These are phyloP conservation scores for Plicaturopsis crispa DNA, from an alignment of 768 basidiomycete genomes.

Conservation along the genomic window DNA sequence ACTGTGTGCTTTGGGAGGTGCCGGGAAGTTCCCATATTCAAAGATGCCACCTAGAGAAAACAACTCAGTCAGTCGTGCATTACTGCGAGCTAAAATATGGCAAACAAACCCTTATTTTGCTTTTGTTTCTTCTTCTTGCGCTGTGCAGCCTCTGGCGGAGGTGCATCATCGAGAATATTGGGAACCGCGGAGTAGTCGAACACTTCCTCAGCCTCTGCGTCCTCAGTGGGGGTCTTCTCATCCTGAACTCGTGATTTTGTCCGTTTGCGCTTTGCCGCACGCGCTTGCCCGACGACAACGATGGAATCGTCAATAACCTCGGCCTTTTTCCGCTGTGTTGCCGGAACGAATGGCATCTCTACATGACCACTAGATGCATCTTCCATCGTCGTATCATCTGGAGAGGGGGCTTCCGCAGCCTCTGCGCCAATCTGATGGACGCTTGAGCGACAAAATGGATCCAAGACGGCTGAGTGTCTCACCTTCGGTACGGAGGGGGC, in stretches of 20 bases:
- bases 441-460: not conserved
- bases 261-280: constrained; percentile 62
- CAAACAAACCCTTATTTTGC: constrained; percentile 26
- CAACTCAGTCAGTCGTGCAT: constrained; percentile 5
- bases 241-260: constrained; percentile 19
- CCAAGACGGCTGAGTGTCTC: constrained; percentile 2
- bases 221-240: constrained; percentile 8
- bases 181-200: constrained; percentile 68
- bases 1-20: constrained; percentile 56
- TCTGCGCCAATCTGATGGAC: not conserved
- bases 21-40: constrained; percentile 51
- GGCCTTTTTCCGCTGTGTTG: constrained; percentile 38
- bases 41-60: constrained; percentile 27
- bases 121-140: constrained; percentile 42
- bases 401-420: constrained; percentile 4
- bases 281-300: constrained; percentile 61
- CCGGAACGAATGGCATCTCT: constrained; percentile 77
- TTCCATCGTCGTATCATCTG: constrained; percentile 4
- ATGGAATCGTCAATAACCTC: constrained; percentile 51
- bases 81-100: not conserved
- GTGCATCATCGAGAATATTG: constrained; percentile 63
- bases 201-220: constrained; percentile 23
- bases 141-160: constrained; percentile 29
- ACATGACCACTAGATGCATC: constrained; percentile 34
- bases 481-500: constrained; percentile 46